Evolutionary conservation across 352 stramenopile species (phyloP), one percentile per base, ranked within the genome.

Genomic region (Salisapilia sapeloensis): DNA sequence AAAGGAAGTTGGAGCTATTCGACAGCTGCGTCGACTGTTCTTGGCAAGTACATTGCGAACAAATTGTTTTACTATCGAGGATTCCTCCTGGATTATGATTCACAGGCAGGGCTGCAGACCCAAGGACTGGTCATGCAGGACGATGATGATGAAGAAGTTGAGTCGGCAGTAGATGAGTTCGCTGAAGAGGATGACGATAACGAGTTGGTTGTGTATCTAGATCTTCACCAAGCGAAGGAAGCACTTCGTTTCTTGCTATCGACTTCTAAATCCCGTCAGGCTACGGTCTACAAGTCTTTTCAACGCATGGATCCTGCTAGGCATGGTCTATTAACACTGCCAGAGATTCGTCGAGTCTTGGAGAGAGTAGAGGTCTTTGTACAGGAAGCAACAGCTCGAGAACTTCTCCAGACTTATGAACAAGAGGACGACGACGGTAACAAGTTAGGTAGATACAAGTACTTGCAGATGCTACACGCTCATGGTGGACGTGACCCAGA

Each of bases 31-130:
- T 29, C 41, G 0, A 47, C 48, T 19, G 46, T 76, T 18, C 56
- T 75, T 19, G 25, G 44, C 50, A 40, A 62, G 30, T 80, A 80
- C 41, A 40, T 75, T 9, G 48, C 61, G 4, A 60, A 64, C 17
- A 47, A 50, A 15, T 46, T 74, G 27, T 63, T 81, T 16, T 72
- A 77, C 49, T 84, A 80, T 33, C 64, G 69, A 3, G 69, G 65
- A 0, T 62, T 84, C 29, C 42, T 84, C 9, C 46, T 84, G 14
- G 62, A 84, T 25, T 63, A 75, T 30, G 62, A 84, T 22, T 42
- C 51, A 2, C 55, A 56, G 7, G 46, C 41, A 1, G 62, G 64
- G 6, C 39, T 80, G 0, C 64, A 74, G 40, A 52, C 57, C 0
- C 59, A 78, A 36, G 45, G 39, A 9, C 35, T 84, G n/a, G 50